Evolutionary conservation across 495 filamentous ascomycete genomes (phyloP), one percentile per base, ranked within the genome.

Genomic region (Neurospora intermedia): DNA sequence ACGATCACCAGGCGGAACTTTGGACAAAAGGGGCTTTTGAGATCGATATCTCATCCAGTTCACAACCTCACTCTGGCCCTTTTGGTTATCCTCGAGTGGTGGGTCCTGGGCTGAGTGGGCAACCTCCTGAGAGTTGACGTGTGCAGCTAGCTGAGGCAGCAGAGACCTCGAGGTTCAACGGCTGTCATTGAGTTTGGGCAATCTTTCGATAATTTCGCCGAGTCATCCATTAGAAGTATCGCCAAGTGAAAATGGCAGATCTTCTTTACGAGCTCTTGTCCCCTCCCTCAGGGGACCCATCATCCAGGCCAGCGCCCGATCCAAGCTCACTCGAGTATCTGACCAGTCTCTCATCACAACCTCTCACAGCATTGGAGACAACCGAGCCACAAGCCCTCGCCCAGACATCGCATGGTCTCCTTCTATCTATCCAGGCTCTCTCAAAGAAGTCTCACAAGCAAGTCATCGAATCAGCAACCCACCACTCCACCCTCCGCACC

Each of bases 381-480:
- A 88, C 88, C 41, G 96, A 99, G 77, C 90, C 91, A 9, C 90
- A 94, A 72, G 92, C 92, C 0, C 87, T 98, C 59, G 81, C 90
- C 1, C 93, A 97, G 76, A 87, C 92, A 66, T 90, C 91, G 8
- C 93, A 98, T 74, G 92, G 91, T 0, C 89, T 91, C n/a, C 87
- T 93, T 13, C 88, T 96, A 42, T 96, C 94, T 13, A 87, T 98
- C 2, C 96, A 99, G 78, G 87, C 90, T 0, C 88, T 98, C 70
- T 95, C 94, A 40, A 94, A 96, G 74, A 92, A 93, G 74, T 98
- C 96, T n/a, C 91, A 98, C 79, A 91, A 92, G 76, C 84, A 92
- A 46, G 90, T 98, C 74, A 93, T 98, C 75, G 85, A 88, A 43
- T 96, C 95, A 16, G 88, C 94, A 27, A 86, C 89, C 74, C 90